Evolutionary conservation across 352 stramenopile species (phyloP).

Genomic region (Phytophthora podocarpi): DNA sequence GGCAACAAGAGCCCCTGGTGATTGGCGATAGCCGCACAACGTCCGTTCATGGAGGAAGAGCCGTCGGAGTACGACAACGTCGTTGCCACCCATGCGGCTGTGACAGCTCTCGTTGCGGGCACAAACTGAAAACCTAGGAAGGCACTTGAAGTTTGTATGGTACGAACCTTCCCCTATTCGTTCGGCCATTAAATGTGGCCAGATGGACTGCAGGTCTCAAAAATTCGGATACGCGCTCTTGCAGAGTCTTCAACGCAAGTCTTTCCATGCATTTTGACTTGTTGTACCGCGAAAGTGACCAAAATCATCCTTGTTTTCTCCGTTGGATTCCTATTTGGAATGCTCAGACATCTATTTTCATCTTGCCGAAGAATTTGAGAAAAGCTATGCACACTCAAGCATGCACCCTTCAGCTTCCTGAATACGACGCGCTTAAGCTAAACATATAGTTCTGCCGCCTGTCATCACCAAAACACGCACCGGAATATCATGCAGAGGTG

Average conservation of each 20-base stretch:
- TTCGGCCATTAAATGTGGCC: constrained; percentile 31
- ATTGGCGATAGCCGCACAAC: constrained; percentile 8
- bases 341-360: constrained; percentile 1
- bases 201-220: constrained; percentile 28
- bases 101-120: constrained; percentile 12
- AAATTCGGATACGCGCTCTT: constrained; percentile 15
- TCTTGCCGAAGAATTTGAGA: constrained; percentile 4
- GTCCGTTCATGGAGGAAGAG: constrained; percentile 7
- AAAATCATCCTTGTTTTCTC: constrained; percentile 12
- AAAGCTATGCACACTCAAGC: neutral
- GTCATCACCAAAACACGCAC: neutral
- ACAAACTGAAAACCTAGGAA: constrained; percentile 17
- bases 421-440: too few species aligned
- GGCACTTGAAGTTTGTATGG: constrained; percentile 23
- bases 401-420: too few species aligned
- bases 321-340: too few species aligned
- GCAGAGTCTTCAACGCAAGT: neutral
- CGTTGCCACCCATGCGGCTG: constrained; percentile 15
- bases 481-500: neutral
- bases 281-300: too few species aligned
- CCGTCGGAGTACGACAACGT: constrained; percentile 23
- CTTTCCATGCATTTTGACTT: constrained; percentile 25
- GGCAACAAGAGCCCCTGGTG: neutral
- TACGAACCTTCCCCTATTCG: constrained; percentile 24
- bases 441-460: neutral